phyloP scores from a whole-genome alignment of 2,329 filamentous ascomycete genomes.

The Fusarium ambrosium region DNA sequence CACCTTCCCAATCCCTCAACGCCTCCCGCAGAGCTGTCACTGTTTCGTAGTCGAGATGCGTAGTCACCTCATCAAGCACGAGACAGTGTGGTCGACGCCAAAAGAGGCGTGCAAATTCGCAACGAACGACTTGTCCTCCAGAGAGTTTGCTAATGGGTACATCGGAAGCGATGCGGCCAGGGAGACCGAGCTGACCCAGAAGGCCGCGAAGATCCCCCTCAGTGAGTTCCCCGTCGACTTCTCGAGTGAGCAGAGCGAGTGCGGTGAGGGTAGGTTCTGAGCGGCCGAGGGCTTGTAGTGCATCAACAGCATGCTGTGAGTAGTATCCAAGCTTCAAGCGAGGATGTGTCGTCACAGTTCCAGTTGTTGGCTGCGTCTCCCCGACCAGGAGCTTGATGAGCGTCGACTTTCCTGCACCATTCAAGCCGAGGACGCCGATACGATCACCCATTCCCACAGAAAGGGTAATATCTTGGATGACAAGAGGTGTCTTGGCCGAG shows the following conservation, averaged over 20 bases:
- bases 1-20: slow-evolving; percentile 77
- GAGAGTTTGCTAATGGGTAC: slow-evolving; percentile 80
- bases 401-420: slow-evolving; percentile 86
- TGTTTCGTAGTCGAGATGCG: slow-evolving; percentile 87
- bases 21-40: slow-evolving; percentile 78
- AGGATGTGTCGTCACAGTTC: slow-evolving; percentile 75
- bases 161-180: slow-evolving; percentile 78
- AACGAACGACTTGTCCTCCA: slow-evolving; percentile 80
- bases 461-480: slow-evolving; percentile 75
- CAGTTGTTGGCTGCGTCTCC: slow-evolving; percentile 68
- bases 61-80: slow-evolving; percentile 85
- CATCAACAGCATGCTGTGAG: slow-evolving; percentile 83
- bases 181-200: slow-evolving; percentile 77
- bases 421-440: slow-evolving; percentile 81
- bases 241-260: slow-evolving; percentile 70
- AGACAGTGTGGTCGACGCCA: slow-evolving; percentile 78
- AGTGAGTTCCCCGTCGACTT: slow-evolving; percentile 64
- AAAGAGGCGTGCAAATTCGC: slow-evolving; percentile 76
- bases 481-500: slow-evolving; percentile 49
- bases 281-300: slow-evolving; percentile 69
- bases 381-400: slow-evolving; percentile 79
- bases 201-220: slow-evolving; percentile 78
- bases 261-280: slow-evolving; percentile 70
- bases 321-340: slow-evolving; percentile 81
- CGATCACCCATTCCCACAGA: slow-evolving; percentile 81